These are phyloP conservation scores for Aspergillus thermomutatus DNA, from an alignment of 2,329 filamentous ascomycete species.

Conservation along the genomic window DNA sequence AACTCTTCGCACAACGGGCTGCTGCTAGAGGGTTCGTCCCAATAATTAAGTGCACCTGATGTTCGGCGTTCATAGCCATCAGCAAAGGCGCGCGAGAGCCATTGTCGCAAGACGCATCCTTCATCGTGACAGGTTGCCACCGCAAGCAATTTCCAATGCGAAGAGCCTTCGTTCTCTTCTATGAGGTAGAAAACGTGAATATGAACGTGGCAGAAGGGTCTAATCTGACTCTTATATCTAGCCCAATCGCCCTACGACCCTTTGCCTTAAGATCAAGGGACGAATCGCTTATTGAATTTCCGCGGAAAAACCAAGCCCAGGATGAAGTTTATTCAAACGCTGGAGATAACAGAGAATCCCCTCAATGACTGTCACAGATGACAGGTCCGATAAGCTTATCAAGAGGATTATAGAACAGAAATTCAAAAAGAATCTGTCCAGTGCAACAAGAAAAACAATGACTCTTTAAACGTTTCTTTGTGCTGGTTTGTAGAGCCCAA, in stretches of 20 bases:
- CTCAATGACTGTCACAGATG: constrained; percentile 5
- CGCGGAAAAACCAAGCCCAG: constrained; percentile 18
- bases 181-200: not conserved
- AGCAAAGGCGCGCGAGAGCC: constrained; percentile 31
- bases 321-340: constrained; percentile 1
- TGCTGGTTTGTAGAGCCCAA: constrained; percentile 13
- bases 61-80: constrained; percentile 38
- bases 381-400: constrained; percentile 17
- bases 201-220: not conserved
- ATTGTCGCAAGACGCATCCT: constrained; percentile 23
- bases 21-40: constrained; percentile 86
- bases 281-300: constrained; percentile 5
- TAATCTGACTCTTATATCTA: not conserved
- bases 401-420: constrained; percentile 7
- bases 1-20: constrained; percentile 72
- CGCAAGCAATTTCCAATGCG: constrained; percentile 12
- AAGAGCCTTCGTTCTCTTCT: not conserved
- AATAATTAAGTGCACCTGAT: constrained; percentile 71
- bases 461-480: constrained; percentile 22
- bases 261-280: not conserved
- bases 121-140: constrained; percentile 27
- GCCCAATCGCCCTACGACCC: not conserved
- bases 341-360: constrained; percentile 16
- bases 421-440: not conserved
- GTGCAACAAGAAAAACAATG: not conserved